Conservation (phyloP, 2,329 filamentous ascomycete genomes). For the Furcasterigmium furcatum region DNA sequence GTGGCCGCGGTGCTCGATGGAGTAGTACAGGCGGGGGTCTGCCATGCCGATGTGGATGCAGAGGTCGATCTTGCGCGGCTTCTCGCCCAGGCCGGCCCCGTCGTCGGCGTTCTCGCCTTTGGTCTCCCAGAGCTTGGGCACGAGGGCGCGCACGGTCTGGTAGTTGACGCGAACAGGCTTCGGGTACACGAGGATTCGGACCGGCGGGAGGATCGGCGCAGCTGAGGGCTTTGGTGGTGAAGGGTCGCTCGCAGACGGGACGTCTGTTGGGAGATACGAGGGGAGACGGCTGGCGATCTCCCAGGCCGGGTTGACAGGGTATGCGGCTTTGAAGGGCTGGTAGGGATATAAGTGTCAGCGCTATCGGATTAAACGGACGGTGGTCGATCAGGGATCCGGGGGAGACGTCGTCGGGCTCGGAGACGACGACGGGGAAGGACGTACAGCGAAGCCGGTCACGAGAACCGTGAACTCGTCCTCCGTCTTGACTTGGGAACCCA, state of each 20-base stretch:
- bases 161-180: conserved; percentile 71
- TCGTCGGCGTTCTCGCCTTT: conserved; percentile 20
- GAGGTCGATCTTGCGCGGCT: conserved; percentile 52
- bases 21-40: conserved; percentile 59
- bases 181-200: conserved; percentile 64
- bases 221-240: conserved; percentile 2
- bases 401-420: too few species aligned
- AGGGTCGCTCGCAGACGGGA: conserved; percentile 32
- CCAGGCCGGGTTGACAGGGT: conserved; percentile 76
- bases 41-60: conserved; percentile 82
- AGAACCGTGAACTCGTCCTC: conserved; percentile 53
- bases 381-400: too few species aligned
- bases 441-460: conserved; percentile 60
- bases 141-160: conserved; percentile 55
- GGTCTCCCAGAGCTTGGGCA: conserved; percentile 60
- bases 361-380: too few species aligned
- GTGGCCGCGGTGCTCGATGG: conserved; percentile 67
- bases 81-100: conserved; percentile 22
- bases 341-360: too few species aligned
- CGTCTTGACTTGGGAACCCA: conserved; percentile 30
- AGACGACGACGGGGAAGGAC: too few species aligned
- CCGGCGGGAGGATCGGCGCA: conserved; percentile 33
- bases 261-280: conserved; percentile 46
- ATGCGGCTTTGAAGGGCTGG: conserved; percentile 72
- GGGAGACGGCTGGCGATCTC: conserved; percentile 72